Conservation (phyloP, 2,329 filamentous ascomycete species). For the Chaetomiaceae sp. region DNA sequence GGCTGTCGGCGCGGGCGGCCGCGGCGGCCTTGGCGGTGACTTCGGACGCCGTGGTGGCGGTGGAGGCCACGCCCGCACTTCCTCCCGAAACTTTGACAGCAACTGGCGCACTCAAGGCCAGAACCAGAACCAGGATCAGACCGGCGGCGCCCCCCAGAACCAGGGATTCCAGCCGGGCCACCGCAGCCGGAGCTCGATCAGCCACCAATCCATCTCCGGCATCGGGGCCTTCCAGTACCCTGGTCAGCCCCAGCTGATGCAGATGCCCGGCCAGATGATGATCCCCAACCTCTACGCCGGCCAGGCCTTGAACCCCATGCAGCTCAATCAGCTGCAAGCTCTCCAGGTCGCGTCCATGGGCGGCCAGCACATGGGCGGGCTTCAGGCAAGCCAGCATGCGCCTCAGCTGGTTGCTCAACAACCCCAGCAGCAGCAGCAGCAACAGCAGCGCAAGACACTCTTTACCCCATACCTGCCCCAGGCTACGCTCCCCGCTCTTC, state of each 20-base stretch:
- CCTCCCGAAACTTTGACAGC: constrained; percentile 91
- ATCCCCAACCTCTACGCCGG: constrained; percentile 76
- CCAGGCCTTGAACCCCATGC: constrained; percentile 83
- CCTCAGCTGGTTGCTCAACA: constrained; percentile 61
- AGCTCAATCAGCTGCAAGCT: constrained; percentile 85
- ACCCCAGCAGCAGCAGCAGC: constrained; percentile 59
- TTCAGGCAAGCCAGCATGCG: constrained; percentile 68
- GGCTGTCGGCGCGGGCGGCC: constrained; percentile 64
- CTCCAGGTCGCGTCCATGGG: constrained; percentile 84
- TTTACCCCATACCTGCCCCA: constrained; percentile 98
- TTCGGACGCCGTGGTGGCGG: constrained; percentile 73
- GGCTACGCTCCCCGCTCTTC: constrained; percentile 82
- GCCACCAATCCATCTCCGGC: constrained; percentile 74
- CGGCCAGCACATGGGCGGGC: constrained; percentile 66
- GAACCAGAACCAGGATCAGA: constrained; percentile 62
- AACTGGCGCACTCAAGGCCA: constrained; percentile 86
- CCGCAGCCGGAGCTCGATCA: constrained; percentile 77
- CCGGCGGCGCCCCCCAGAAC: constrained; percentile 46
- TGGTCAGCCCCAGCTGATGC: constrained; percentile 79
- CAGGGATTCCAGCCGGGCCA: constrained; percentile 89
- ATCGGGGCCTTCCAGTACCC: constrained; percentile 88
- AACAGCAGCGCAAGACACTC: constrained; percentile 90
- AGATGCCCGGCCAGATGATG: constrained; percentile 81
- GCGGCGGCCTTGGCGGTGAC: constrained; percentile 58
- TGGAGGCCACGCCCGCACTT: constrained; percentile 74